Conservation (phyloP, 305 asterid species). For the Fraxinus xanthoxyloides region DNA sequence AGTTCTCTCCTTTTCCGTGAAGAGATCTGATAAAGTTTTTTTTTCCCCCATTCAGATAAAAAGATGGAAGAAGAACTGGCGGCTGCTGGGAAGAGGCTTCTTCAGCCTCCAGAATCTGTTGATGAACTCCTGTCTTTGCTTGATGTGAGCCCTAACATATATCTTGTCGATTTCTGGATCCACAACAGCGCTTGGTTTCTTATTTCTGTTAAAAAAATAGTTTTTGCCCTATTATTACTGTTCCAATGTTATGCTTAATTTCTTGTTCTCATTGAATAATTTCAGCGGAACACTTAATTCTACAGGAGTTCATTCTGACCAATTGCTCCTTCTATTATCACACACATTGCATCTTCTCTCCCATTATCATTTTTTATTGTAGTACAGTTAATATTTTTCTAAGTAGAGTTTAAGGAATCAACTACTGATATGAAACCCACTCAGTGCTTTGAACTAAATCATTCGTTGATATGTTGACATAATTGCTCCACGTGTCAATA, state of each 20-base stretch:
- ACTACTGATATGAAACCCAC: not conserved
- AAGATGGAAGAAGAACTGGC: slow-evolving; percentile 56
- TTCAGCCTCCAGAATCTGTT: slow-evolving; percentile 50
- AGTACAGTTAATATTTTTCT: not conserved
- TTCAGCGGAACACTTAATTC: not conserved
- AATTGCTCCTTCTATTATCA: not conserved
- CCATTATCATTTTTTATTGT: not conserved
- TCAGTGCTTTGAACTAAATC: not conserved
- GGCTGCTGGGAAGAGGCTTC: slow-evolving; percentile 66
- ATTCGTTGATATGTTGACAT: not conserved
- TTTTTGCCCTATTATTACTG: not conserved
- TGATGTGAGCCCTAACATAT: slow-evolving; percentile 54
- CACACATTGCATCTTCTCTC: not conserved
- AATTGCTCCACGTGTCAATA: not conserved
- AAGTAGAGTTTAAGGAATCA: not conserved
- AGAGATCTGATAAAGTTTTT: slow-evolving; percentile 15
- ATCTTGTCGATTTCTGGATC: not conserved
- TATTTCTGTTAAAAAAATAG: slow-evolving; percentile 6
- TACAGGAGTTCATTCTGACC: not conserved
- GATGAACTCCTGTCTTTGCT: slow-evolving; percentile 67
- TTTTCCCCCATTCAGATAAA: slow-evolving; percentile 19
- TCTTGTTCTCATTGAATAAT: slow-evolving; percentile 5
- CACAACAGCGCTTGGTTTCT: not conserved
- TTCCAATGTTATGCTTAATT: not conserved
- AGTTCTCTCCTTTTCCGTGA: slow-evolving; percentile 5